Conservation (phyloP, 1,284 basidiomycete genomes). For the Pseudozyma sp. region DNA sequence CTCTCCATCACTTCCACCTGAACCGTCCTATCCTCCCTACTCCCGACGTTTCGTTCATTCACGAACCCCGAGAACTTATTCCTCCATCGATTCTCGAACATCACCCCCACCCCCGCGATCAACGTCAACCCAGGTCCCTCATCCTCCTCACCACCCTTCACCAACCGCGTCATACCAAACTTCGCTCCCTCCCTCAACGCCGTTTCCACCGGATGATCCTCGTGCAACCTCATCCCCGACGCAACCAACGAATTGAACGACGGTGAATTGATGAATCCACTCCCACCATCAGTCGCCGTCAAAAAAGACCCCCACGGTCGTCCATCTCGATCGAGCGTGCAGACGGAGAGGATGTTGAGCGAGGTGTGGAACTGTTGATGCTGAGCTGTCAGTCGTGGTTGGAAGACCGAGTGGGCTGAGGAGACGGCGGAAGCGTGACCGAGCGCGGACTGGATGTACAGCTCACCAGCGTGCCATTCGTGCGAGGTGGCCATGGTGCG, state of each 20-base stretch:
- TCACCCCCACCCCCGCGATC: slow-evolving; percentile 37
- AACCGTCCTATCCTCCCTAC: slow-evolving; percentile 14
- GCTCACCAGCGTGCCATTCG: slow-evolving; percentile 41
- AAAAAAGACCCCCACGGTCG: slow-evolving; percentile 41
- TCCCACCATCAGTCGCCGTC: slow-evolving; percentile 9
- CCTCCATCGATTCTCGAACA: slow-evolving; percentile 41
- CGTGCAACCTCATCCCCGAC: slow-evolving; percentile 20
- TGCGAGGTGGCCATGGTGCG: slow-evolving; percentile 26
- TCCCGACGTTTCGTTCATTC: slow-evolving; percentile 26
- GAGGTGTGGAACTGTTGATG: slow-evolving; percentile 32
- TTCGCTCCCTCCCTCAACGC: slow-evolving; percentile 31
- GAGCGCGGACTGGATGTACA: slow-evolving; percentile 28
- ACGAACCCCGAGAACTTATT: slow-evolving; percentile 45
- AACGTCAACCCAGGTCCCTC: slow-evolving; percentile 32
- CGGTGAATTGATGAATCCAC: slow-evolving; percentile 29
- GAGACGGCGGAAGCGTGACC: slow-evolving; percentile 35
- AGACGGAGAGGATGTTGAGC: slow-evolving; percentile 35
- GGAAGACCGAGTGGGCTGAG: slow-evolving; percentile 30
- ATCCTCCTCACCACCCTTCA: slow-evolving; percentile 17
- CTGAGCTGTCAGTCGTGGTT: slow-evolving; percentile 29
- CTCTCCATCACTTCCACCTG: slow-evolving; percentile 41
- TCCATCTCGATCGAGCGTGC: slow-evolving; percentile 30
- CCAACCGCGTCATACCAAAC: slow-evolving; percentile 30
- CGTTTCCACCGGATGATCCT: slow-evolving; percentile 29
- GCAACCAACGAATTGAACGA: slow-evolving; percentile 33